Evolutionary conservation across 352 stramenopile species (phyloP), one percentile per base, ranked within the genome.

Genomic region (Saprolegnia diclina): DNA sequence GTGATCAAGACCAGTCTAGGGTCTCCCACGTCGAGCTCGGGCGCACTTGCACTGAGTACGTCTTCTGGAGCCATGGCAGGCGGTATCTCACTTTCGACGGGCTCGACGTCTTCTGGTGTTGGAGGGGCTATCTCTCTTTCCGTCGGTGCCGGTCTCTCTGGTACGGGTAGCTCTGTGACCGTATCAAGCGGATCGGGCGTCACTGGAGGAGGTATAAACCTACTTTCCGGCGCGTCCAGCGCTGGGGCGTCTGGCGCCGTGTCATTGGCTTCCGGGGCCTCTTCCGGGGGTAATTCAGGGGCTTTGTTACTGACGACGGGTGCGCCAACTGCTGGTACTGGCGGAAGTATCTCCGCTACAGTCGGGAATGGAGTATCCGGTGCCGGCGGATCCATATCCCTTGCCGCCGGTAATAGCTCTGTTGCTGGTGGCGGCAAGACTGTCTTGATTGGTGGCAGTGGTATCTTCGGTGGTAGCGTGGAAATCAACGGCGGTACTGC

Each of bases 361-460:
- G 42, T 22, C 55, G 59, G 59, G 11, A 54, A 0, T 16, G 59
- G 59, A 10, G 24, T 38, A 6, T 21, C 35, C 37, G 62, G 62
- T 24, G 19, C 1, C 29, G 62, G 62, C 19, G 62, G 62, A 16
- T 19, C 29, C 14, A 18, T 67, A 14, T 21, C 32, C 1, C 19
- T 67, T 10, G 29, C 62, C 22, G 26, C 62, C 29, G 62, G 62
- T 6, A 57, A 46, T 21, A 77, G 79, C 21, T 73, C 74, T 52
- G 64, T 76, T 59, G 80, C 82, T 22, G 54, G 72, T 50, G 87
- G 85, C 52, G 80, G 83, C 5, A 65, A 61, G 26, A 73, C 89
- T 29, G 59, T 54, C 3, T 11, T 94, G 14, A 54, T 42, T 26
- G 80, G 82, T 52, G 86, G 86, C 14, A 71, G 78, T 54, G 64